These are phyloP conservation scores for Neonothopanus nambi DNA, from an alignment of 1,284 basidiomycete genomes.

Conservation along the genomic window DNA sequence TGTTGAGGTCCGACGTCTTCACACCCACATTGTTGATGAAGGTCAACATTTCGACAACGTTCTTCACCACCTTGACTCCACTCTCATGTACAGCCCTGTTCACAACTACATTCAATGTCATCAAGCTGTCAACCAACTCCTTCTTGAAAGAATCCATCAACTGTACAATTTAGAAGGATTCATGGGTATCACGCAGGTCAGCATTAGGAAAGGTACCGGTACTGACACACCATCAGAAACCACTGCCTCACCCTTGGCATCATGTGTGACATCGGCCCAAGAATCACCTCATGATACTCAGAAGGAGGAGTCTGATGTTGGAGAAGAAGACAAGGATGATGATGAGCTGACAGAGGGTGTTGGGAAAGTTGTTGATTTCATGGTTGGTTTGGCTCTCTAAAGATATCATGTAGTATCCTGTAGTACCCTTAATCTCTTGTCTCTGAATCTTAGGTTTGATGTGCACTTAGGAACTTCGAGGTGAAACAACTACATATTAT, in stretches of 20 bases:
- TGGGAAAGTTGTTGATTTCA: background rate
- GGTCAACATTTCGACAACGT: background rate
- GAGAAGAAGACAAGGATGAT: background rate
- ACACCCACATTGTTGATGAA: slow-evolving; percentile 32
- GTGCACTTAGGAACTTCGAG: too few relatives aligned
- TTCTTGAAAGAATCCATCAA: slow-evolving; percentile 1
- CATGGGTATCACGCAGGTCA: background rate
- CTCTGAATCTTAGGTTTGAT: too few relatives aligned
- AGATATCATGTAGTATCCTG: background rate
- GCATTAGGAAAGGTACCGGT: background rate
- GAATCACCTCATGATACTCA: background rate
- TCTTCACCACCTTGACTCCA: background rate
- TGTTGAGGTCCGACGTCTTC: slow-evolving; percentile 31
- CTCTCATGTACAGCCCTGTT: background rate
- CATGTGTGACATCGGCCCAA: too few relatives aligned
- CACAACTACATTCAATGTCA: background rate
- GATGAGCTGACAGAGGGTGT: background rate
- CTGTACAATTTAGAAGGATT: background rate
- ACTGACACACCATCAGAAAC: too few relatives aligned
- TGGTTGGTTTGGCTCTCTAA: background rate
- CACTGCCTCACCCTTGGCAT: too few relatives aligned
- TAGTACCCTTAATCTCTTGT: background rate
- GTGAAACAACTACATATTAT: too few relatives aligned
- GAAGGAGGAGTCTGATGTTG: background rate
- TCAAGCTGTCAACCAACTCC: background rate